Evolutionary conservation across 1,139 yeast genomes (phyloP).

Genomic region (Lodderomyces margitis): DNA sequence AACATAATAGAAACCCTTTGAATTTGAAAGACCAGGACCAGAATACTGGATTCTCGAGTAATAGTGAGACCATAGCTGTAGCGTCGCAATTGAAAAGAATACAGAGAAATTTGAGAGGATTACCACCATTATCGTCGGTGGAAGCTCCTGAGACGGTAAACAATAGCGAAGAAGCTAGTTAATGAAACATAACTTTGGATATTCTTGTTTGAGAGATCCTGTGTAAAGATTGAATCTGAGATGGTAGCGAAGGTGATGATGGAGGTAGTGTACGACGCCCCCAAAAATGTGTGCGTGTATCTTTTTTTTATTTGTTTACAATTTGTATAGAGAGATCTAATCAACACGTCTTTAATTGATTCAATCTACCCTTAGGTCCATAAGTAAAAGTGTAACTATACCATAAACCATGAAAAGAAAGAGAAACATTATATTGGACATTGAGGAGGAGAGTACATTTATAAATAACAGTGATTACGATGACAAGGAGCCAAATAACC

Average conservation of each 20-base stretch:
- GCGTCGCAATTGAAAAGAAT: slow-evolving; percentile 63
- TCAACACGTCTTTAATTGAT: background rate
- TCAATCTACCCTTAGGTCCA: background rate
- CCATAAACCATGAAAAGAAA: slow-evolving; percentile 20
- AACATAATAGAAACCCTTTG: slow-evolving; percentile 14
- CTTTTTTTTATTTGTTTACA: background rate
- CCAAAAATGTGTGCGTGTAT: too few relatives aligned
- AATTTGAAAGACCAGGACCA: slow-evolving; percentile 9
- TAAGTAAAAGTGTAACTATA: too few relatives aligned
- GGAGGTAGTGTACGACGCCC: background rate
- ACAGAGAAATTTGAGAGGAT: slow-evolving; percentile 70
- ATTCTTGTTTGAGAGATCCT: too few relatives aligned
- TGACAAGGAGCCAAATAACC: background rate
- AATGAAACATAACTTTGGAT: too few relatives aligned
- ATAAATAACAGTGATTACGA: slow-evolving; percentile 43
- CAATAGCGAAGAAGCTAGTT: background rate
- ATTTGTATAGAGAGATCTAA: background rate
- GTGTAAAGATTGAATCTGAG: too few relatives aligned
- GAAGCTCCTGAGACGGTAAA: background rate
- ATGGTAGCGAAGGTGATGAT: background rate
- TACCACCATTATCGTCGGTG: slow-evolving; percentile 49
- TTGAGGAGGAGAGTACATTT: slow-evolving; percentile 27
- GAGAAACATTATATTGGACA: slow-evolving; percentile 17
- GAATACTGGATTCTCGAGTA: slow-evolving; percentile 22
- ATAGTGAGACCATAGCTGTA: slow-evolving; percentile 31